Evolutionary conservation across 1,139 yeast species (phyloP).

Genomic region (Debaryomycetaceae sp.): DNA sequence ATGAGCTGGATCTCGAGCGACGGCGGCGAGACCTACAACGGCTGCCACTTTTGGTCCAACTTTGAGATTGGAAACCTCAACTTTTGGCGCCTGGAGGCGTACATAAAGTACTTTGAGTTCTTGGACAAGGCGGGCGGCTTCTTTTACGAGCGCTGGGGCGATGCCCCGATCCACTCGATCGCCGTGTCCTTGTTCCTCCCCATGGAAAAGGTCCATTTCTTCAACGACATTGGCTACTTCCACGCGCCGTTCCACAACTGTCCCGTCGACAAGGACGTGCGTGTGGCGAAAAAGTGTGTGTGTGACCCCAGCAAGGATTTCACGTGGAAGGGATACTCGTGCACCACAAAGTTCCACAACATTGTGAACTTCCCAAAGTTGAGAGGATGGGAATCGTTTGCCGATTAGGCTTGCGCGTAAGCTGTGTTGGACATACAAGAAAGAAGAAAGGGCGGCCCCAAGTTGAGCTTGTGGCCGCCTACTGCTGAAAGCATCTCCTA

Average conservation of each 20-base stretch:
- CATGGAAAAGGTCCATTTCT: conserved; percentile 59
- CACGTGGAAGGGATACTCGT: conserved; percentile 80
- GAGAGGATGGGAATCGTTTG: conserved; percentile 61
- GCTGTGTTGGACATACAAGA: no score
- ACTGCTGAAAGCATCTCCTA: no score
- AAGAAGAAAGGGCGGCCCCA: no score
- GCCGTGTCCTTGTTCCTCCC: conserved; percentile 73
- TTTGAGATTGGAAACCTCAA: conserved; percentile 70
- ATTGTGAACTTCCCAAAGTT: conserved; percentile 57
- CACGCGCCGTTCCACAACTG: conserved; percentile 74
- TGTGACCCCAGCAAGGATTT: conserved; percentile 71
- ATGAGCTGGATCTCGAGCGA: conserved; percentile 66
- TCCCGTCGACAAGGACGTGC: conserved; percentile 51
- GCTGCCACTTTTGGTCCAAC: conserved; percentile 85
- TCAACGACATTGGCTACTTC: conserved; percentile 74
- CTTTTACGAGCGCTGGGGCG: conserved; percentile 91
- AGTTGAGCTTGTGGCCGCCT: no score
- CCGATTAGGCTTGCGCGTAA: conserved; percentile 8
- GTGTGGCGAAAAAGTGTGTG: conserved; percentile 48
- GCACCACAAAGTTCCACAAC: conserved; percentile 65
- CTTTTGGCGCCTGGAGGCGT: conserved; percentile 67
- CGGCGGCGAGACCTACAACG: conserved; percentile 56
- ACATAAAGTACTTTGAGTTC: conserved; percentile 54
- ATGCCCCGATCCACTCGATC: conserved; percentile 83
- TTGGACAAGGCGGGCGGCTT: conserved; percentile 78